A percentile compares a stretch with the other conserved stretches of the same genome.
Conservation (phyloP, 2,329 filamentous ascomycete genomes). For the Arthrobotrys entomopaga region DNA sequence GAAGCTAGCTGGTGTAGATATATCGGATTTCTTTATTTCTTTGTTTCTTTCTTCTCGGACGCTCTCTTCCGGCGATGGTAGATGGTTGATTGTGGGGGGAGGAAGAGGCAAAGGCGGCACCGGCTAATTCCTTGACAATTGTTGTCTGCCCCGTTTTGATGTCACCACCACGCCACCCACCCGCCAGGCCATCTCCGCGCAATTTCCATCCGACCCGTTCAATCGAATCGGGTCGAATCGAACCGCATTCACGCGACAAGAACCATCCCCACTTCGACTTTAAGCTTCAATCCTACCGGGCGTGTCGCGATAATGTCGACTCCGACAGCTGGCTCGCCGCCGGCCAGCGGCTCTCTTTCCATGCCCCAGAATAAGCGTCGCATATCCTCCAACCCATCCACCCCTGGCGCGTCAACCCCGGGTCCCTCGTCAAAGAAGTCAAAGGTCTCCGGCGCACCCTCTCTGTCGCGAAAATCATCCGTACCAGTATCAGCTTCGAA, state of each 20-base stretch:
- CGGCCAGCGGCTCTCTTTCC: constrained; percentile 37
- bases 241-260: no score
- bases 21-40: no score
- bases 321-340: constrained; percentile 45
- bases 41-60: no score
- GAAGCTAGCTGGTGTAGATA: no score
- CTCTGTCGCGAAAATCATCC: constrained; percentile 72
- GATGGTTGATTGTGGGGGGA: no score
- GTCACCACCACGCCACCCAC: constrained; percentile 16
- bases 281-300: background rate
- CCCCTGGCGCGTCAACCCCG: constrained; percentile 43
- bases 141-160: constrained; percentile 20
- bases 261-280: background rate
- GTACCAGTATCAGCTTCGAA: constrained; percentile 68
- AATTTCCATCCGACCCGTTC: no score
- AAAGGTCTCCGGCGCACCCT: constrained; percentile 44
- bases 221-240: no score
- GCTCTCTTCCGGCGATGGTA: no score
- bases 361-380: constrained; percentile 54
- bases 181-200: background rate
- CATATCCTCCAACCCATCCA: constrained; percentile 49
- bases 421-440: constrained; percentile 52
- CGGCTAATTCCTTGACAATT: background rate
- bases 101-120: no score
- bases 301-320: constrained; percentile 37